Conservation (phyloP, 1,284 basidiomycete genomes). For the Microbotryomycetes sp. region DNA sequence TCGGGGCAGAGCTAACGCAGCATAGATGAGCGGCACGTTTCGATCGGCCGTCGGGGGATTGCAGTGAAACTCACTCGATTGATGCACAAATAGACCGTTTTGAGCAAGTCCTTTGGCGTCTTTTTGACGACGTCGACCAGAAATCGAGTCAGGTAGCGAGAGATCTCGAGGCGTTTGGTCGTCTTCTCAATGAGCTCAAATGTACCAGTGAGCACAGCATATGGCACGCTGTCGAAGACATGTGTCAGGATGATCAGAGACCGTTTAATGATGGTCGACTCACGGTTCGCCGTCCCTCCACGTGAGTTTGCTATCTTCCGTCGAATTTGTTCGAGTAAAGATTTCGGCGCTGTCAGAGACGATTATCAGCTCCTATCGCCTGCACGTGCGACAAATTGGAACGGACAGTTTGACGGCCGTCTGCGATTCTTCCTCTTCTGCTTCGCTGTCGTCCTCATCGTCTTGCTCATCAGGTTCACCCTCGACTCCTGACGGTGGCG, state of each 20-base stretch:
- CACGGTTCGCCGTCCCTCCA: slow-evolving; percentile 84
- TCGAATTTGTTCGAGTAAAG: slow-evolving; percentile 52
- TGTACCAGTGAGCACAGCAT: slow-evolving; percentile 79
- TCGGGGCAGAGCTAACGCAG: slow-evolving; percentile 73
- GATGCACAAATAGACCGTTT: slow-evolving; percentile 92
- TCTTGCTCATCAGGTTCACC: slow-evolving; percentile 47
- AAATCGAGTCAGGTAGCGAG: slow-evolving; percentile 77
- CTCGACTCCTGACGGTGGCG: slow-evolving; percentile 33
- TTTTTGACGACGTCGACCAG: slow-evolving; percentile 81
- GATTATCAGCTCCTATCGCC: background rate
- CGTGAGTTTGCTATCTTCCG: slow-evolving; percentile 61
- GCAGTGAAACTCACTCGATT: slow-evolving; percentile 63
- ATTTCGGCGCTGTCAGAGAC: slow-evolving; percentile 54
- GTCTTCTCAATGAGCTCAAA: slow-evolving; percentile 90
- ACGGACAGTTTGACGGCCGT: slow-evolving; percentile 40
- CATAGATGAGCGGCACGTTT: background rate
- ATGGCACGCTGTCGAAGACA: slow-evolving; percentile 75
- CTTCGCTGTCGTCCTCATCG: slow-evolving; percentile 39
- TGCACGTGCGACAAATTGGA: slow-evolving; percentile 31
- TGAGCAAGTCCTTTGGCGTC: slow-evolving; percentile 67
- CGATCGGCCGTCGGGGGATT: background rate
- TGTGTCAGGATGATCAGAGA: no score
- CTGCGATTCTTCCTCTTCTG: slow-evolving; percentile 39
- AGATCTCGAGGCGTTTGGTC: slow-evolving; percentile 92
- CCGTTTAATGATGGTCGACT: slow-evolving; percentile 35